Percentiles rank a stretch among this genome's conserved stretches.
phyloP scores from a whole-genome alignment of 2,329 filamentous ascomycete genomes.

The Volutella citrinella region DNA sequence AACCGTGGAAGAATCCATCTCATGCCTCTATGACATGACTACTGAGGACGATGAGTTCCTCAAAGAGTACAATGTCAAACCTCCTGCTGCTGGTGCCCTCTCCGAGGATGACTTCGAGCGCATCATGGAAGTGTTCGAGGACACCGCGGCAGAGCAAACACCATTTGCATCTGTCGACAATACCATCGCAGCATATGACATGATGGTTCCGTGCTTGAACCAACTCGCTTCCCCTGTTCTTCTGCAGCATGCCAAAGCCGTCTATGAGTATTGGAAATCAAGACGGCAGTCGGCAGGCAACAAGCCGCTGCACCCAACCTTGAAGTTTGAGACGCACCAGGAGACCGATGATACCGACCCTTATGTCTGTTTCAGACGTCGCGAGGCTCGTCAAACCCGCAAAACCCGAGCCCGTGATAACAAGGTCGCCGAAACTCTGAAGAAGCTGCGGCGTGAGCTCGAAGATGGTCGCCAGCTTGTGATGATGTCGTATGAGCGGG shows the following conservation, averaged over 20 bases:
- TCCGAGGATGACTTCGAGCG: slow-evolving; percentile 91
- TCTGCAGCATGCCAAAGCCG: slow-evolving; percentile 64
- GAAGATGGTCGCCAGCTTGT: slow-evolving; percentile 85
- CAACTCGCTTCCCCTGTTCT: slow-evolving; percentile 48
- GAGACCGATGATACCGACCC: slow-evolving; percentile 95
- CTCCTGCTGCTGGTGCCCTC: slow-evolving; percentile 60
- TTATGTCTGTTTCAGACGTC: slow-evolving; percentile 95
- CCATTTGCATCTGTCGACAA: slow-evolving; percentile 90
- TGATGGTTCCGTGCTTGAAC: slow-evolving; percentile 67
- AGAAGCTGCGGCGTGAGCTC: slow-evolving; percentile 84
- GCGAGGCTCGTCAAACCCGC: slow-evolving; percentile 88
- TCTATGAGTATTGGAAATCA: slow-evolving; percentile 88
- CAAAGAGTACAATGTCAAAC: slow-evolving; percentile 78
- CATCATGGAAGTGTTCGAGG: slow-evolving; percentile 93
- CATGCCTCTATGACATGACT: slow-evolving; percentile 90
- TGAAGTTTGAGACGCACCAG: slow-evolving; percentile 93
- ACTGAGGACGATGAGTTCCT: slow-evolving; percentile 86
- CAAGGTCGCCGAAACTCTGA: slow-evolving; percentile 91
- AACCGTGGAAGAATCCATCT: slow-evolving; percentile 93
- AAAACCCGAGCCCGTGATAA: slow-evolving; percentile 94
- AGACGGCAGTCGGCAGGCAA: slow-evolving; percentile 66
- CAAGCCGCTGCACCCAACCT: slow-evolving; percentile 67
- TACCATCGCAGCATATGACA: slow-evolving; percentile 73
- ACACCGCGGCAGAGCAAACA: slow-evolving; percentile 76
- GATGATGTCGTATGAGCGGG: slow-evolving; percentile 73